Evolutionary conservation across 371 early-diverging fungal genomes (phyloP), one percentile per base, ranked within the genome.

Genomic region (Smittium mucronatum): DNA sequence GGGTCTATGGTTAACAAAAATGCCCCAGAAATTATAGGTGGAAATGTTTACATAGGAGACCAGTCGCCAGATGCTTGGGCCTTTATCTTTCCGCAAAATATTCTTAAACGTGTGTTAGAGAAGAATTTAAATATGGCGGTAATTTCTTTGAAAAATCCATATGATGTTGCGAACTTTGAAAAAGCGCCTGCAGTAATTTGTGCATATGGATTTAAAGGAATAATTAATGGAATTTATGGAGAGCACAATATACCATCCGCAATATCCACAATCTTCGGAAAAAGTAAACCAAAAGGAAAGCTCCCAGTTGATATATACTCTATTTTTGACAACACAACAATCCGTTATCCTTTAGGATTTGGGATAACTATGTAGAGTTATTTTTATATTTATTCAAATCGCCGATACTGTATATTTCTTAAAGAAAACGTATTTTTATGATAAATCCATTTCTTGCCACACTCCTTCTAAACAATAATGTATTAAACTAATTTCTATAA

Each of bases 181-280:
- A 67, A 11, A 17, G 15, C 67, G 25, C 5, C 36, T 15, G 34
- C 36, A 11, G 36, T 36, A 26, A 1, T 67, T 34, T 32, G 35
- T 47, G 67, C 67, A 36, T 67, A 67, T 67, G 67, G 67, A 67
- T 67, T 67, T 28, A 67, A 67, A 57, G 67, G 67, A 67, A 34
- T 34, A 8, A 8, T 21, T 8, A 36, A 67, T 36, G 67, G 47
- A 15, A 29, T 34, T 16, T 67, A 34, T 29, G 11, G 34, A 16
- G 26, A 67, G 47, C 67, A 35, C 5, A 67, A 67, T 26, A 30
- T 67, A 8, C 67, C 67, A 36, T 35, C 67, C 17, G 67, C 67
- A 2, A 47, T 67, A 2, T 16, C 35, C 16, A 36, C 36, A 11
- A 36, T 67, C 16, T 36, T 67, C 36, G 67, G 67, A 15, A 11